Evolutionary conservation across 768 basidiomycete genomes (phyloP).

Genomic region (Heimioporus sp.): DNA sequence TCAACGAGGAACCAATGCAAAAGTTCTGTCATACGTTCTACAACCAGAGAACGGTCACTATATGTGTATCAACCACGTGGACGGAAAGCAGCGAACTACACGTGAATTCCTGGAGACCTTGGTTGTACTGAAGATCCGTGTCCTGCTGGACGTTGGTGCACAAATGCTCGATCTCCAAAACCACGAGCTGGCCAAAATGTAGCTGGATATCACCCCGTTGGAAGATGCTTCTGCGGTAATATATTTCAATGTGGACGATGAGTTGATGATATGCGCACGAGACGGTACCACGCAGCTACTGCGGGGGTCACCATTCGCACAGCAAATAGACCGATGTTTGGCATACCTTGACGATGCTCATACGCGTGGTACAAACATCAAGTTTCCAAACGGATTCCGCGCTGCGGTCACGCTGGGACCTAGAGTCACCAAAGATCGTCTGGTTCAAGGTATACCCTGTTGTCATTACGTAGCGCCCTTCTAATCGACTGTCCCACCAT

Average conservation of each 20-base stretch:
- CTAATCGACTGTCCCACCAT: background rate
- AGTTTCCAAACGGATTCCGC: conserved; percentile 10
- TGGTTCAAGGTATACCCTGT: conserved; percentile 12
- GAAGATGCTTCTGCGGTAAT: conserved; percentile 19
- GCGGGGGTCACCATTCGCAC: conserved; percentile 28
- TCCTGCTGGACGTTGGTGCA: conserved; percentile 51
- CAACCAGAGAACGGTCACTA: conserved; percentile 20
- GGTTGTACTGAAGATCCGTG: conserved; percentile 34
- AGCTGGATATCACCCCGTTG: conserved; percentile 35
- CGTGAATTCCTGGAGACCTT: conserved; percentile 29
- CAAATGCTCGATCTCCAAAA: conserved; percentile 53
- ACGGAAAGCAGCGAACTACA: conserved; percentile 10
- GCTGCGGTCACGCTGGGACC: conserved; percentile 13
- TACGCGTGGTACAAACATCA: conserved; percentile 16
- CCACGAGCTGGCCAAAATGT: conserved; percentile 33
- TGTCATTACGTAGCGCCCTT: too few relatives aligned
- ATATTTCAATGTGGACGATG: conserved; percentile 16
- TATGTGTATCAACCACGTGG: background rate
- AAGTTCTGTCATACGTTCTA: conserved; percentile 18
- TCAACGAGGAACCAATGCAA: conserved; percentile 12
- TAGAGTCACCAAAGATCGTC: conserved; percentile 12
- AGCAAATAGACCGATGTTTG: conserved; percentile 3
- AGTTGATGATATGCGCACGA: conserved; percentile 29
- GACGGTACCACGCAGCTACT: conserved; percentile 38
- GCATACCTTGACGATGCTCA: conserved; percentile 15